These are phyloP conservation scores for Penicillium diatomitis DNA, from an alignment of 495 filamentous ascomycete genomes.

Conservation along the genomic window DNA sequence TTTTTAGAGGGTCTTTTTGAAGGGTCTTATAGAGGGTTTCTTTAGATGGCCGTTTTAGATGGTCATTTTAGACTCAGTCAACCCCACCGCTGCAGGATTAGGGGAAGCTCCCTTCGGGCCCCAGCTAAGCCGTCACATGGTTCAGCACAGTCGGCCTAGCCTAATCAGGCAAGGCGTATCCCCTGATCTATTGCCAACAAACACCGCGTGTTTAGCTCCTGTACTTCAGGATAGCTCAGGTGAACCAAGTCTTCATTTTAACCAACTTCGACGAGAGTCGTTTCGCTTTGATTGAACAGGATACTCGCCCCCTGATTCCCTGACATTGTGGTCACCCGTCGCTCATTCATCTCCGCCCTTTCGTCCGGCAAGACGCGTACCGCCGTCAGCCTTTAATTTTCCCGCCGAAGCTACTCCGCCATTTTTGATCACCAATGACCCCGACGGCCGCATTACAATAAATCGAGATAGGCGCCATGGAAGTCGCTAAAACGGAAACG, in stretches of 20 bases:
- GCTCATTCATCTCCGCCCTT: not conserved
- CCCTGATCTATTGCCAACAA: conserved; percentile 26
- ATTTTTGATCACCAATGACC: conserved; percentile 24
- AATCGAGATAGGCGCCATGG: conserved; percentile 28
- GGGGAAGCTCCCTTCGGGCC: too few relatives aligned
- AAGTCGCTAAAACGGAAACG: conserved; percentile 40
- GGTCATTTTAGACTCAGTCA: too few relatives aligned
- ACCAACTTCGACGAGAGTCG: too few relatives aligned
- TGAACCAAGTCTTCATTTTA: too few relatives aligned
- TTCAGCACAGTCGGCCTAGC: conserved; percentile 17
- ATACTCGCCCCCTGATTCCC: too few relatives aligned
- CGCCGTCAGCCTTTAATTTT: conserved; percentile 13
- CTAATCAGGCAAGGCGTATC: conserved; percentile 14
- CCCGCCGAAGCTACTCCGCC: conserved; percentile 10
- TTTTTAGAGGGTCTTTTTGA: too few relatives aligned
- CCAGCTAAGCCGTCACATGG: conserved; percentile 10
- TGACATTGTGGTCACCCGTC: not conserved
- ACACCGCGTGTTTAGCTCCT: conserved; percentile 18
- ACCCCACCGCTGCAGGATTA: too few relatives aligned
- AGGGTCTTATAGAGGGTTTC: too few relatives aligned
- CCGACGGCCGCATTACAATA: conserved; percentile 13
- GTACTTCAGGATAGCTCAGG: too few relatives aligned
- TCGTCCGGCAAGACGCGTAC: conserved; percentile 10
- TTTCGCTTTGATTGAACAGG: too few relatives aligned
- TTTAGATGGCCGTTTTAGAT: too few relatives aligned